Evolutionary conservation across 176 grass and related monocot species (phyloP).

Genomic region (Rhipidocladum racemiflorum): DNA sequence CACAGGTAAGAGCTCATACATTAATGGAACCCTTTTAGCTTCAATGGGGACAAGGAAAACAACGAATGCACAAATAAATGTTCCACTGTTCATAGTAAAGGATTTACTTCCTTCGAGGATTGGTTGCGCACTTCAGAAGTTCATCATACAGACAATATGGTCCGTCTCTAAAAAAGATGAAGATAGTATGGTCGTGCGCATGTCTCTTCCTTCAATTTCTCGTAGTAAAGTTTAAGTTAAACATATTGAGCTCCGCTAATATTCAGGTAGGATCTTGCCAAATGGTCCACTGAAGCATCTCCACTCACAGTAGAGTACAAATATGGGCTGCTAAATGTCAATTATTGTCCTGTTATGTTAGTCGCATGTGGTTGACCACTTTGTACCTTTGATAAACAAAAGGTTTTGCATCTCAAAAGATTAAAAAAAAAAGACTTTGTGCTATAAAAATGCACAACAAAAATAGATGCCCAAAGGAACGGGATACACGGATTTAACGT

Average conservation of each 20-base stretch:
- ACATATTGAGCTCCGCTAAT: background rate
- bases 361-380: background rate
- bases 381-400: background rate
- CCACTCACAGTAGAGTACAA: constrained; percentile 18
- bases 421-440: background rate
- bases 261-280: constrained; percentile 11
- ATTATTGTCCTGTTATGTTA: constrained; percentile 34
- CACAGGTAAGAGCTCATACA: constrained; percentile 75
- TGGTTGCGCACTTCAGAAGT: background rate
- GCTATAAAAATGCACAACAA: background rate
- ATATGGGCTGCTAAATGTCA: constrained; percentile 15
- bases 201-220: background rate
- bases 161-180: no score
- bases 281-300: constrained; percentile 27
- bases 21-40: background rate
- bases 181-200: background rate
- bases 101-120: background rate
- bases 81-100: background rate
- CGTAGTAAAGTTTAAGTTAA: background rate
- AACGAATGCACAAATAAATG: background rate
- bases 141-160: background rate
- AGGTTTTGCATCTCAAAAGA: background rate
- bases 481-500: no score
- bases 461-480: no score
- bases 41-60: background rate